These are phyloP conservation scores for Terfezia boudieri DNA, from an alignment of 495 filamentous ascomycete genomes.

Conservation along the genomic window DNA sequence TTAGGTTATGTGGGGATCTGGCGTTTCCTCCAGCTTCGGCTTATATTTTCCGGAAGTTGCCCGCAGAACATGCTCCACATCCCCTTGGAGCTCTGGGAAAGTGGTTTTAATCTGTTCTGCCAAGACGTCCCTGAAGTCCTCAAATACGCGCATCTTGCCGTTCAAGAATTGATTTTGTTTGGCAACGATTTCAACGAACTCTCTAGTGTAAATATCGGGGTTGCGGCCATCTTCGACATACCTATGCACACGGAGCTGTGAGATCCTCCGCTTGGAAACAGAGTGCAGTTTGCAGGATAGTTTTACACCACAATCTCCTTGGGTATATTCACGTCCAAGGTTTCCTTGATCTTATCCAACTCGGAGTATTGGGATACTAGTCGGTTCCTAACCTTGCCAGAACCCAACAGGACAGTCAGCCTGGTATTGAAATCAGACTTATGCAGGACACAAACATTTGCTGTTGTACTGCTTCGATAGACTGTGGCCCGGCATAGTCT, in stretches of 20 bases:
- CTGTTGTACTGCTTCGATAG: constrained; percentile 24
- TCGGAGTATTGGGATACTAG: constrained; percentile 22
- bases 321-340: neutral
- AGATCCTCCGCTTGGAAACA: constrained; percentile 64
- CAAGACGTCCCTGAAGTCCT: constrained; percentile 54
- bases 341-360: constrained; percentile 23
- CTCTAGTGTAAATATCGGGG: constrained; percentile 93
- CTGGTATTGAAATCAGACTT: constrained; percentile 6
- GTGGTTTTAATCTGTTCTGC: constrained; percentile 55
- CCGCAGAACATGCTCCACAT: constrained; percentile 40
- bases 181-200: constrained; percentile 83
- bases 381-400: constrained; percentile 20
- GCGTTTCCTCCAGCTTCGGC: too few species aligned
- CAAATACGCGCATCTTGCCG: constrained; percentile 66
- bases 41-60: constrained; percentile 13
- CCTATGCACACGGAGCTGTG: constrained; percentile 10
- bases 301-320: constrained; percentile 2
- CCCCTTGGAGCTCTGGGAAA: constrained; percentile 52
- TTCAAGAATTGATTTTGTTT: constrained; percentile 63
- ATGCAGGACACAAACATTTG: constrained; percentile 21
- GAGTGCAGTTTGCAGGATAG: constrained; percentile 21
- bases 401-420: constrained; percentile 17
- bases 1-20: too few species aligned
- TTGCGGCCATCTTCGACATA: constrained; percentile 90
- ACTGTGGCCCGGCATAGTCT: constrained; percentile 42